Percentiles rank a stretch among this genome's conserved stretches.
These are phyloP conservation scores for Alternaria rosae DNA, from an alignment of 2,329 filamentous ascomycete genomes.

Conservation along the genomic window DNA sequence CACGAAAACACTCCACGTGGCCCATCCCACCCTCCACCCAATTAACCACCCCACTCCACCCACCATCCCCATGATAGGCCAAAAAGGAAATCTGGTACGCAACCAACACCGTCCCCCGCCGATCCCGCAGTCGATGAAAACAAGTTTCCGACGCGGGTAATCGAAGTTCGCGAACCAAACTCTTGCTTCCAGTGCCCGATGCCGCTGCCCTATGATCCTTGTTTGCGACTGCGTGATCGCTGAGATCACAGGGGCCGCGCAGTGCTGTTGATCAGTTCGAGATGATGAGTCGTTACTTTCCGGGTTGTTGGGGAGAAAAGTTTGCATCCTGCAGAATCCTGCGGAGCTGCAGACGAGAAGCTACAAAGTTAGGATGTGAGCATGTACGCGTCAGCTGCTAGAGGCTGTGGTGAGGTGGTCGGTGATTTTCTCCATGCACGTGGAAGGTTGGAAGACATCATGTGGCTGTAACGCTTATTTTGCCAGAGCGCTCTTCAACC, in stretches of 20 bases:
- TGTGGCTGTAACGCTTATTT: neutral
- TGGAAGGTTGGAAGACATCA: neutral
- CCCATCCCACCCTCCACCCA: neutral
- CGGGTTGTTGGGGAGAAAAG: neutral
- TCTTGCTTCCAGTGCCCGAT: neutral
- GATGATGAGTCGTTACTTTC: neutral
- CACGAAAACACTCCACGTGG: neutral
- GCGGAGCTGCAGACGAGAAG: neutral
- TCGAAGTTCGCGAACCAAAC: slow-evolving; percentile 1
- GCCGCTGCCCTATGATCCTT: neutral
- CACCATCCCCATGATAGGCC: neutral
- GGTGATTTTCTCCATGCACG: neutral
- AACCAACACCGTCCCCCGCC: neutral
- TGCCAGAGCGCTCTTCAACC: neutral
- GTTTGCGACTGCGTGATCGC: neutral
- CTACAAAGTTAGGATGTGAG: neutral
- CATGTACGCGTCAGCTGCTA: neutral
- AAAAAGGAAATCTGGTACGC: neutral
- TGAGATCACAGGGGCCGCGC: neutral
- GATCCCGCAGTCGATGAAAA: neutral
- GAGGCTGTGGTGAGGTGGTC: neutral
- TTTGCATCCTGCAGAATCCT: neutral
- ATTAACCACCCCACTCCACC: neutral
- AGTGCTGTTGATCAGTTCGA: neutral
- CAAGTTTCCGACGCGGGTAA: neutral